Base-by-base conservation (phyloP, 2,329 filamentous ascomycete genomes). In the Pseudogymnoascus sp. region DNA sequence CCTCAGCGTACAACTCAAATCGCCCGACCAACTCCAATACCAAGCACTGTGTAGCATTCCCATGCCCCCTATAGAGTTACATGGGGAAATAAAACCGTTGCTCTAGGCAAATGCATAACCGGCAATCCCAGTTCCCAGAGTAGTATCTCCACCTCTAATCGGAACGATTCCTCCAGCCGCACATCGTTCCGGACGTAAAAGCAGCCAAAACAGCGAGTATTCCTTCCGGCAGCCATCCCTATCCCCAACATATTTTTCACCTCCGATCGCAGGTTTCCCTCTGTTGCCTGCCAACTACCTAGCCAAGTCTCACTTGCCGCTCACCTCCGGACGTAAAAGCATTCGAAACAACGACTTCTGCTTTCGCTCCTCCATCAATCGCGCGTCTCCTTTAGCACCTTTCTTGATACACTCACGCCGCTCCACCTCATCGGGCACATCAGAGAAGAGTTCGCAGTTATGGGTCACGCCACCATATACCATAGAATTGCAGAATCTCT, bases 261-360 rank as follows among this genome's bases (percentile, higher is more conserved):
- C 13, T n/a, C 18, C 13, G 3, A 28, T 48, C 21, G 3, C 23
- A 48, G 7, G 5, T 12, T 23, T 21, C 19, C 10, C 38, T 23
- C 37, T 28, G 3, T 15, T 48, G 21, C 7, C 8, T 26, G 21
- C 23, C 13, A 13, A 5, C 7, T 10, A 15, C 23, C 7, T 33
- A 7, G 8, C 18, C n/a, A n/a, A 37, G n/a, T 10, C 15, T 52
- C 15, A 52, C 19, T 18, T 52, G 6, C 45, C 45, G 15, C 26
- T n/a, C 26, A 52, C 18, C 45, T 48, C 45, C 26, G 45, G 45
- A 33, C 15, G 45, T 33, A 52, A 30, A 30, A 52, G 45, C 45
- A 52, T 52, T 52, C 45, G 45, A 19, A 30, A 52, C 45, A 52
- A 8, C 26, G 45, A 52, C 9, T 52, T 52, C 10, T 52, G 45